Percentiles rank a stretch among this genome's conserved stretches.
These are phyloP conservation scores for Graphilbum fragrans DNA, from an alignment of 2,329 filamentous ascomycete genomes.

Conservation along the genomic window DNA sequence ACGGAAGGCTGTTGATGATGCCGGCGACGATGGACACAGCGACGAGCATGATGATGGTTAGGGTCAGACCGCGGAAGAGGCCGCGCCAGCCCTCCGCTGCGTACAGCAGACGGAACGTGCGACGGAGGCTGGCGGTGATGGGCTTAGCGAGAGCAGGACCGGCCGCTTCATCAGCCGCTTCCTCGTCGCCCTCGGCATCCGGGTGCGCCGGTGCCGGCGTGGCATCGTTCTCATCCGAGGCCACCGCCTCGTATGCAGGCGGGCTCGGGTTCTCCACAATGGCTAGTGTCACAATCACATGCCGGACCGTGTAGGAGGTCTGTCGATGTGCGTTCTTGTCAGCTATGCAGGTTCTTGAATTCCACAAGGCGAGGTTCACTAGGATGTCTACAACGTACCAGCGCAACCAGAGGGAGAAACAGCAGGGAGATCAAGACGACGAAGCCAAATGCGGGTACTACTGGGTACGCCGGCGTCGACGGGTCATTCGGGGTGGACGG, in stretches of 20 bases:
- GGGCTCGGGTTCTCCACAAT: conserved; percentile 47
- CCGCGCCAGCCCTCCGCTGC: conserved; percentile 51
- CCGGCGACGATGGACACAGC: conserved; percentile 22
- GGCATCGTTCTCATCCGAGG: conserved; percentile 21
- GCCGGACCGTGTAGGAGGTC: conserved; percentile 37
- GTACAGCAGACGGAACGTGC: conserved; percentile 42
- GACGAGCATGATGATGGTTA: conserved; percentile 27
- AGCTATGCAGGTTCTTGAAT: too few relatives aligned
- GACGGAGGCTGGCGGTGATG: conserved; percentile 38
- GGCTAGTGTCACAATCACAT: conserved; percentile 40
- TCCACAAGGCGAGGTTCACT: too few relatives aligned
- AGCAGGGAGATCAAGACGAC: background rate
- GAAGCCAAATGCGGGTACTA: too few relatives aligned
- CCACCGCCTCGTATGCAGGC: conserved; percentile 40
- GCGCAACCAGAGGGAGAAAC: background rate
- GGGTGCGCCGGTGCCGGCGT: background rate
- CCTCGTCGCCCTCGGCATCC: conserved; percentile 16
- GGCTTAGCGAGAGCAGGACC: conserved; percentile 22
- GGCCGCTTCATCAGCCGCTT: conserved; percentile 21
- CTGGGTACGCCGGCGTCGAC: too few relatives aligned
- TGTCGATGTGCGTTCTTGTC: too few relatives aligned
- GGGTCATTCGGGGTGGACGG: too few relatives aligned
- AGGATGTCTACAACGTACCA: conserved; percentile 4
- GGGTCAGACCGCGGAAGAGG: conserved; percentile 56
- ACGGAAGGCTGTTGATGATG: conserved; percentile 28